A percentile compares a stretch with the other conserved stretches of the same genome.
These are phyloP conservation scores for Fusarium incarnatum DNA, from an alignment of 2,329 filamentous ascomycete genomes.

Conservation along the genomic window DNA sequence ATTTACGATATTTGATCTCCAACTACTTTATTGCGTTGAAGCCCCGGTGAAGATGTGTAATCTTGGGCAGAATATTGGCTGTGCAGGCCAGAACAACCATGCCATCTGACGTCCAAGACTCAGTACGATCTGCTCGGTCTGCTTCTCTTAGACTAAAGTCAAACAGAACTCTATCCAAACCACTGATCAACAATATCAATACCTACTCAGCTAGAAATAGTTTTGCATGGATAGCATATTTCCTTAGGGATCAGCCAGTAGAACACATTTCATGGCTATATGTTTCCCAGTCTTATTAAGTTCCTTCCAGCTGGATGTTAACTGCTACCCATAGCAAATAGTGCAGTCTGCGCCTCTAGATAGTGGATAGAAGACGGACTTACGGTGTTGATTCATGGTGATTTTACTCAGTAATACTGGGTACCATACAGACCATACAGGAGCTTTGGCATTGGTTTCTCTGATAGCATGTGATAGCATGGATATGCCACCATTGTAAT, in stretches of 20 bases:
- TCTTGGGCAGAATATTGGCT: not conserved
- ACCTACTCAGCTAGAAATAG: not conserved
- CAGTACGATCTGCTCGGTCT: not conserved
- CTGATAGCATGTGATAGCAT: too few species aligned
- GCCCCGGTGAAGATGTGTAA: not conserved
- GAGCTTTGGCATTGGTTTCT: too few species aligned
- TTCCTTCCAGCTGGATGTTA: not conserved
- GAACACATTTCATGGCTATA: not conserved
- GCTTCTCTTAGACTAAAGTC: not conserved
- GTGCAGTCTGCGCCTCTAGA: not conserved
- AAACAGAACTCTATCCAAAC: not conserved
- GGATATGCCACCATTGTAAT: too few species aligned
- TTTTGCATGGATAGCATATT: too few species aligned
- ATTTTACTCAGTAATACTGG: not conserved
- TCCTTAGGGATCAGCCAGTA: not conserved
- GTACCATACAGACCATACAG: too few species aligned
- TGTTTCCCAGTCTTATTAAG: not conserved
- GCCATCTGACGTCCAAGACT: not conserved
- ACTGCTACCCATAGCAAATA: not conserved
- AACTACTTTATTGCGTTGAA: not conserved
- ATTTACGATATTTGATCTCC: not conserved
- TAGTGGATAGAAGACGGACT: not conserved
- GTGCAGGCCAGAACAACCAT: not conserved
- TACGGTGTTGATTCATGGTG: not conserved
- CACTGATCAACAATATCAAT: not conserved